A percentile compares a stretch with the other conserved stretches of the same genome.
Conservation (phyloP, 2,329 filamentous ascomycete species). For the Ophiostoma novo-ulmi region DNA sequence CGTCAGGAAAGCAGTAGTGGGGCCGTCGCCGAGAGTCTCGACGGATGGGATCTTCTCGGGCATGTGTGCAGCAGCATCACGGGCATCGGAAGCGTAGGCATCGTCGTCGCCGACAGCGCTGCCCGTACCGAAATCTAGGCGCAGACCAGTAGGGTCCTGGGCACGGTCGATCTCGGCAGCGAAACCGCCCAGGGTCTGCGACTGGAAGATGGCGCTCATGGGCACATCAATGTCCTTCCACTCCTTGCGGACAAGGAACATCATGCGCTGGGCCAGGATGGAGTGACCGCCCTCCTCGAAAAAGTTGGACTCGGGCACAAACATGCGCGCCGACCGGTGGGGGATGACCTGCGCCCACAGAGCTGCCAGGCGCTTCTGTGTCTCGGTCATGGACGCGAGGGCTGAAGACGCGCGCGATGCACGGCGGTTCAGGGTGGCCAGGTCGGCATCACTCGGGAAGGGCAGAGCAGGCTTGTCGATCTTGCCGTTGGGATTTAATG, state of each 20-base stretch:
- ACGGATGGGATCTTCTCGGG: slow-evolving; percentile 28
- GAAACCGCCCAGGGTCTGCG: slow-evolving; percentile 48
- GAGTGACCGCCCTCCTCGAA: slow-evolving; percentile 78
- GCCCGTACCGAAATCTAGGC: slow-evolving; percentile 22
- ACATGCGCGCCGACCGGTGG: slow-evolving; percentile 50
- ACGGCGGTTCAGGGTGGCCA: slow-evolving; percentile 30
- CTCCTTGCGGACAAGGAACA: slow-evolving; percentile 57
- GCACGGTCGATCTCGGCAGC: slow-evolving; percentile 43
- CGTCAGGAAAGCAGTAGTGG: slow-evolving; percentile 69
- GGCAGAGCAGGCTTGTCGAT: slow-evolving; percentile 74
- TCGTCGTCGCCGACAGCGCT: slow-evolving; percentile 25
- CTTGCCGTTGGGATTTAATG: slow-evolving; percentile 67
- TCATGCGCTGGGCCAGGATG: slow-evolving; percentile 74
- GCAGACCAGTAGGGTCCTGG: slow-evolving; percentile 27
- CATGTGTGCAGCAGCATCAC: slow-evolving; percentile 24
- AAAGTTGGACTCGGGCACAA: slow-evolving; percentile 59
- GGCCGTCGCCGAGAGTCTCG: slow-evolving; percentile 14
- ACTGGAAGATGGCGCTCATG: slow-evolving; percentile 65
- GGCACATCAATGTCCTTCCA: slow-evolving; percentile 48
- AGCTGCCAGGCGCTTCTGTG: slow-evolving; percentile 61
- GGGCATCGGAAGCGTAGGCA: slow-evolving; percentile 25
- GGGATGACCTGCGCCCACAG: slow-evolving; percentile 70
- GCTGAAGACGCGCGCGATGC: slow-evolving; percentile 27
- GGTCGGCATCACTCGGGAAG: slow-evolving; percentile 66
- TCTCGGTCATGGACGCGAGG: slow-evolving; percentile 39